A percentile compares a stretch with the other conserved stretches of the same genome.
Evolutionary conservation across 1,139 yeast species (phyloP).

Genomic region (Pichia sp.): DNA sequence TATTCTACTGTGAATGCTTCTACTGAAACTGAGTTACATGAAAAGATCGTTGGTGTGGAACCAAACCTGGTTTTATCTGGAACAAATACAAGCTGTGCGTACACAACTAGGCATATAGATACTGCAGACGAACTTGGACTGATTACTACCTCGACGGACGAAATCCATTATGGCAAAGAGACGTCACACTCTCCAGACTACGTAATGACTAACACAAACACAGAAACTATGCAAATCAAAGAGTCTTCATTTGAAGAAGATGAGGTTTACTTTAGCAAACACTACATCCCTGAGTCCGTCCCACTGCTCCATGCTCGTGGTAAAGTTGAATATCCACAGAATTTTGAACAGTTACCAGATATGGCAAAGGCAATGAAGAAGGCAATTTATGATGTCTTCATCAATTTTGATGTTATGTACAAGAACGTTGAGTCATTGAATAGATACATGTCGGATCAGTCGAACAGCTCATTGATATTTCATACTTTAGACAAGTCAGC

Average conservation of each 20-base stretch:
- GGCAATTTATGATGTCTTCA: slow-evolving; percentile 32
- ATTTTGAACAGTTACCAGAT: slow-evolving; percentile 21
- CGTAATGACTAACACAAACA: too few species aligned
- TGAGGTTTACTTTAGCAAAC: slow-evolving; percentile 28
- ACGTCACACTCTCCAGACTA: too few species aligned
- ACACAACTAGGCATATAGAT: too few species aligned
- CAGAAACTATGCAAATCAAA: too few species aligned
- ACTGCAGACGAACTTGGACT: too few species aligned
- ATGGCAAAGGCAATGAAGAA: slow-evolving; percentile 30
- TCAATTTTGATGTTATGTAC: slow-evolving; percentile 32
- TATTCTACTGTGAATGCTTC: too few species aligned
- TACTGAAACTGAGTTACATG: too few species aligned
- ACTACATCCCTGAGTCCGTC: slow-evolving; percentile 32
- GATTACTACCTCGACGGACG: too few species aligned
- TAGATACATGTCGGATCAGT: slow-evolving; percentile 31
- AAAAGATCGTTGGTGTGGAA: too few species aligned
- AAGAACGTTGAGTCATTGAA: slow-evolving; percentile 29
- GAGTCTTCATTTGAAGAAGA: slow-evolving; percentile 34
- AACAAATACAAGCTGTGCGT: too few species aligned
- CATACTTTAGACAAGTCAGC: slow-evolving; percentile 26
- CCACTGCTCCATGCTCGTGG: slow-evolving; percentile 31
- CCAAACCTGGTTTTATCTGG: too few species aligned
- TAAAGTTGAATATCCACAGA: slow-evolving; percentile 27
- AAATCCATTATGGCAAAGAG: too few species aligned
- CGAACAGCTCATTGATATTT: slow-evolving; percentile 14